A percentile compares a stretch with the other conserved stretches of the same genome.
phyloP scores from a whole-genome alignment of 2,329 filamentous ascomycete species.

The Colletotrichum musae region DNA sequence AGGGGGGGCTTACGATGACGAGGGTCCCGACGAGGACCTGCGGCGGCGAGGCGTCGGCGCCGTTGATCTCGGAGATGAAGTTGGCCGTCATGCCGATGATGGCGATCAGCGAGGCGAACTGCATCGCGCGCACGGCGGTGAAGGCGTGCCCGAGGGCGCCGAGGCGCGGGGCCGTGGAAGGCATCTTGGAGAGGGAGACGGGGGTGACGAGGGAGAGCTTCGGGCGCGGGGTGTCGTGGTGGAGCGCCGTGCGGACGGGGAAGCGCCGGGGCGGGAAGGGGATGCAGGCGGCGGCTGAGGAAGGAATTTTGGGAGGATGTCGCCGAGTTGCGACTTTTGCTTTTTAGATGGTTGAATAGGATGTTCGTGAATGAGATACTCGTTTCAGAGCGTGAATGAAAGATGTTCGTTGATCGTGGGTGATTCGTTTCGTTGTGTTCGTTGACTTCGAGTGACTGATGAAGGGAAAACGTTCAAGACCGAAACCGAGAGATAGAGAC shows the following conservation, averaged over 20 bases:
- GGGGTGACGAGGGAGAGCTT: slow-evolving; percentile 59
- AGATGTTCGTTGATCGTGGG: too few relatives aligned
- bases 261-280: slow-evolving; percentile 59
- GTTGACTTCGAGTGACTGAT: too few relatives aligned
- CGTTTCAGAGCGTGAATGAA: neutral
- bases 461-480: too few relatives aligned
- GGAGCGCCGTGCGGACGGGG: slow-evolving; percentile 56
- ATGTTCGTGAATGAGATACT: slow-evolving; percentile 34
- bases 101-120: slow-evolving; percentile 79
- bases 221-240: slow-evolving; percentile 52
- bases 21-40: slow-evolving; percentile 83
- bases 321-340: slow-evolving; percentile 10
- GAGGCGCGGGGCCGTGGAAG: slow-evolving; percentile 65
- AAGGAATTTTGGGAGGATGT: slow-evolving; percentile 41
- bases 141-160: slow-evolving; percentile 86
- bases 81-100: slow-evolving; percentile 87
- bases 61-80: slow-evolving; percentile 84
- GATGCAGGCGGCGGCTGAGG: slow-evolving; percentile 47
- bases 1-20: slow-evolving; percentile 75
- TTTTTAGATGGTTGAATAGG: too few relatives aligned
- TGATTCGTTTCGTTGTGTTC: too few relatives aligned
- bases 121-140: slow-evolving; percentile 78
- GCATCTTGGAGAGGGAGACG: slow-evolving; percentile 55
- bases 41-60: slow-evolving; percentile 75
- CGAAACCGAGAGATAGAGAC: slow-evolving; percentile 21